phyloP scores from a whole-genome alignment of 805 yeast genomes.

The Teunomyces stri region DNA sequence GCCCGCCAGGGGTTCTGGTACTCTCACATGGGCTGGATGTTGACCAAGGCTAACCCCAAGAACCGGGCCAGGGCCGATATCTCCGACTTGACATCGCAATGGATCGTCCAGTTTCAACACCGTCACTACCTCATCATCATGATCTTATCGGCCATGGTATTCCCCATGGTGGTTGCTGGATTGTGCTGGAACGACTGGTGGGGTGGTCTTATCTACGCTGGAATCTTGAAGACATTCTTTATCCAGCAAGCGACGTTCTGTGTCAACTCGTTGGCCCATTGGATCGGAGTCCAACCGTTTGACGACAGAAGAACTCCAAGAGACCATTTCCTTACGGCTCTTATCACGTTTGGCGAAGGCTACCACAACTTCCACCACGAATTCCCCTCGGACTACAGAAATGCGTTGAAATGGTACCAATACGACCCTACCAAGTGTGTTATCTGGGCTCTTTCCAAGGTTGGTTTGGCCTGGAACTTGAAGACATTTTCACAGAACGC shows the following conservation, averaged over 20 bases:
- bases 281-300: conserved; percentile 83
- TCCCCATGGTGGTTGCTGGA: conserved; percentile 53
- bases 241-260: conserved; percentile 87
- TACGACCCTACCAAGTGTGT: conserved; percentile 76
- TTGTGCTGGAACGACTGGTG: conserved; percentile 31
- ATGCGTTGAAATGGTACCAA: conserved; percentile 84
- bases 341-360: conserved; percentile 86
- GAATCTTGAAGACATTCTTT: conserved; percentile 62
- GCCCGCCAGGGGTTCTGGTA: conserved; percentile 83
- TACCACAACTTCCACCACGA: conserved; percentile 90
- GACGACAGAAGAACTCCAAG: conserved; percentile 87
- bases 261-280: conserved; percentile 82
- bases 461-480: conserved; percentile 71
- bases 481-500: conserved; percentile 77
- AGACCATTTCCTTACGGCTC: conserved; percentile 76
- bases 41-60: conserved; percentile 75
- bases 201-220: conserved; percentile 81
- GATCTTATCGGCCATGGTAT: conserved; percentile 56
- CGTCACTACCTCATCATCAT: conserved; percentile 67
- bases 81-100: conserved; percentile 70
- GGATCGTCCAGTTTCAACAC: conserved; percentile 80
- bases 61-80: conserved; percentile 80
- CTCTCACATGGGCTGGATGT: conserved; percentile 87
- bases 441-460: conserved; percentile 56
- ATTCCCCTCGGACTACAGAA: conserved; percentile 86